These are phyloP conservation scores for Dactylellina cionopaga DNA, from an alignment of 2,329 filamentous ascomycete genomes.

Conservation along the genomic window DNA sequence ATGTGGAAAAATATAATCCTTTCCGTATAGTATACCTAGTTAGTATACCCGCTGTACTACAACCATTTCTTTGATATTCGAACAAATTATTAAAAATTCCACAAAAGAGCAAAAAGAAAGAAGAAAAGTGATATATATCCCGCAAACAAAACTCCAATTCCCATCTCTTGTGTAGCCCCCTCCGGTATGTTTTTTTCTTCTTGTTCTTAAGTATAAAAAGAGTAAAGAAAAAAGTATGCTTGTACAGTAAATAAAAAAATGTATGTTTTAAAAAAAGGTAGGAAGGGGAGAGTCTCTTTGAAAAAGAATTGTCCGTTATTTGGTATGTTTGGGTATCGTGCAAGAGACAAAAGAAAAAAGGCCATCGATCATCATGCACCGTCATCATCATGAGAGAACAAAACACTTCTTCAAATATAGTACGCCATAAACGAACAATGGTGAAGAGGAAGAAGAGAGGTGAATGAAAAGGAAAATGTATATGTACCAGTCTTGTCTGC, in stretches of 20 bases:
- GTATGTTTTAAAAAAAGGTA: background rate
- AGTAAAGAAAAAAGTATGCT: background rate
- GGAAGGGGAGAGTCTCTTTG: slow-evolving; percentile 4
- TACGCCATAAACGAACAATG: background rate
- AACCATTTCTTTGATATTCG: too few species aligned
- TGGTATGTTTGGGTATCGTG: slow-evolving; percentile 16
- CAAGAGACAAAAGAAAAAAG: slow-evolving; percentile 4
- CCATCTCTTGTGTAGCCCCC: slow-evolving; percentile 21
- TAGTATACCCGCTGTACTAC: too few species aligned
- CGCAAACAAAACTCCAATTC: too few species aligned
- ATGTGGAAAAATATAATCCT: too few species aligned
- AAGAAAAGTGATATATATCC: too few species aligned
- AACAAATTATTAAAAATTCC: too few species aligned
- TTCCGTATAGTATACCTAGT: too few species aligned
- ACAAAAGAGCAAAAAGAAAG: background rate
- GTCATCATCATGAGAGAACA: slow-evolving; percentile 7
- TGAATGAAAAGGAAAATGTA: background rate
- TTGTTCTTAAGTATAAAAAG: background rate
- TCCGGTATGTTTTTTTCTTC: background rate
- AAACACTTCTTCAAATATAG: background rate
- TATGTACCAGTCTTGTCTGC: slow-evolving; percentile 15
- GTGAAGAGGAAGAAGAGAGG: background rate
- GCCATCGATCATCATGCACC: background rate
- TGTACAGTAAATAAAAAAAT: background rate
- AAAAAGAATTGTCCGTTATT: slow-evolving; percentile 4